These are phyloP conservation scores for Schwanniomyces yamadae DNA, from an alignment of 805 yeast species.

Conservation along the genomic window DNA sequence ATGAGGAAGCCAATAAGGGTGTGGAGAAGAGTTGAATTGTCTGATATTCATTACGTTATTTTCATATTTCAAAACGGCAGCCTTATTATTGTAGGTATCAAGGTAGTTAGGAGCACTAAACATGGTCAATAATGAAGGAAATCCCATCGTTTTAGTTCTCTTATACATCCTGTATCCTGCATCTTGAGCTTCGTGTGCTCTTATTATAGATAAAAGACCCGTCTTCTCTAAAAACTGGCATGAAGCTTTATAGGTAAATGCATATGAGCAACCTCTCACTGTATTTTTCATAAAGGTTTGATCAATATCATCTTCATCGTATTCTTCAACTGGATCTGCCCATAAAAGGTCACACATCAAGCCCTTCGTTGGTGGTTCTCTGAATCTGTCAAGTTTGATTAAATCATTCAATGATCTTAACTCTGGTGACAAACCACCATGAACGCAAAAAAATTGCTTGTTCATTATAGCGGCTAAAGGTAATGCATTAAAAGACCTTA, in stretches of 20 bases:
- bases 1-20: conserved; percentile 96
- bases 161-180: conserved; percentile 95
- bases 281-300: conserved; percentile 60
- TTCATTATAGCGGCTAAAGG: conserved; percentile 95
- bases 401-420: conserved; percentile 69
- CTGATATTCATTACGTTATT: conserved; percentile 91
- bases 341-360: conserved; percentile 92
- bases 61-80: conserved; percentile 90
- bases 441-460: conserved; percentile 91
- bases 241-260: conserved; percentile 79
- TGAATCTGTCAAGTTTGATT: conserved; percentile 68
- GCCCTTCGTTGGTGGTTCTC: conserved; percentile 92
- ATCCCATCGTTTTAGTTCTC: conserved; percentile 77
- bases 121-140: conserved; percentile 86
- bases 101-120: conserved; percentile 95
- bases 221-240: conserved; percentile 77
- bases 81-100: conserved; percentile 90
- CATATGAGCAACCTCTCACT: conserved; percentile 90
- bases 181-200: conserved; percentile 98
- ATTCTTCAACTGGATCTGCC: conserved; percentile 94
- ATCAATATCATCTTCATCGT: conserved; percentile 49
- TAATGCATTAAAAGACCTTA: conserved; percentile 77
- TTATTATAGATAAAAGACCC: conserved; percentile 75
- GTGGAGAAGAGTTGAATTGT: conserved; percentile 89
- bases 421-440: conserved; percentile 93